Conservation (phyloP, 768 basidiomycete species). For the Infundibulicybe gibba region DNA sequence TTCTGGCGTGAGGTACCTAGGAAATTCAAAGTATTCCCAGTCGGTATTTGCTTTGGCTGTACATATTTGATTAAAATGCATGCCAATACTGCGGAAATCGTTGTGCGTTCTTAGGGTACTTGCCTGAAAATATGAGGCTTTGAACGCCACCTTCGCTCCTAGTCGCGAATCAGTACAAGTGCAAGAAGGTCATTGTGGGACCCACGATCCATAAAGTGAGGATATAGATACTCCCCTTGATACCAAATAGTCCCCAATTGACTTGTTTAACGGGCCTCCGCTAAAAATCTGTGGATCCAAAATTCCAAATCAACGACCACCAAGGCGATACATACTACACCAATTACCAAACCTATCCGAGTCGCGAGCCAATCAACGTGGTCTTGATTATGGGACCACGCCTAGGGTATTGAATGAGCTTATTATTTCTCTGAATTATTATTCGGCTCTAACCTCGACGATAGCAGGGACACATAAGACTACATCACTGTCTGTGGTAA, state of each 20-base stretch:
- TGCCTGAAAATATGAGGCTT: constrained; percentile 10
- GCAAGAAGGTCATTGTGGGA: neutral
- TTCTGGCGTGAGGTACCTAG: neutral
- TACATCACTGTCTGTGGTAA: constrained; percentile 16
- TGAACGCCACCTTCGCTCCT: constrained; percentile 8
- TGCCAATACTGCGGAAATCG: neutral
- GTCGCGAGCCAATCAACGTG: constrained; percentile 2
- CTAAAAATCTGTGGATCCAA: constrained; percentile 23
- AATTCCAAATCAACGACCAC: neutral
- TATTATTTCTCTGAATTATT: constrained; percentile 6
- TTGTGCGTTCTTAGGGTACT: neutral
- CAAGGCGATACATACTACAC: constrained; percentile 6
- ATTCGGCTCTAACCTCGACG: constrained; percentile 20
- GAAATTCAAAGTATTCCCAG: neutral
- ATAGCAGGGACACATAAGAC: constrained; percentile 24
- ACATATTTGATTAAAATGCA: neutral
- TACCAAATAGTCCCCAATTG: constrained; percentile 28
- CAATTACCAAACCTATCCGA: constrained; percentile 27
- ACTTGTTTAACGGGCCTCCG: constrained; percentile 34
- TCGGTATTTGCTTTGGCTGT: neutral
- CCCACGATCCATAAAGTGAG: constrained; percentile 30
- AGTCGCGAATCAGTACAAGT: neutral
- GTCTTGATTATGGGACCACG: constrained; percentile 9
- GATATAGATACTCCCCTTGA: constrained; percentile 26
- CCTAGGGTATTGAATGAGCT: constrained; percentile 1